These are phyloP conservation scores for Neophaeococcomyces aloes DNA, from an alignment of 2,329 filamentous ascomycete genomes.

Conservation along the genomic window DNA sequence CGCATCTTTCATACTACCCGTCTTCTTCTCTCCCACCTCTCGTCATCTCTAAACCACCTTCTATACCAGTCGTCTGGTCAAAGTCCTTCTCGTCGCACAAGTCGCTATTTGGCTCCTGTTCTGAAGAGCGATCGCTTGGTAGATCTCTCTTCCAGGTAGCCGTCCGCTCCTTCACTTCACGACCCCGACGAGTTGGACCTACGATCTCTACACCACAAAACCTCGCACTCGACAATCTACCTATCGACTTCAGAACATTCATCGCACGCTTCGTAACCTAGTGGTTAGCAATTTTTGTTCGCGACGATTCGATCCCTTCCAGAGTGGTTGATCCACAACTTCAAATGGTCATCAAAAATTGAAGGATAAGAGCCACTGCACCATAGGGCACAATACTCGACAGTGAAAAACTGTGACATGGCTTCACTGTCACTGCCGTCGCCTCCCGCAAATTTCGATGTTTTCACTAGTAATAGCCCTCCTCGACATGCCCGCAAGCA, in stretches of 20 bases:
- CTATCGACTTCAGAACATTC: no score
- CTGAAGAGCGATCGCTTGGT: conserved; percentile 13
- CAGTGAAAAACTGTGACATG: not conserved
- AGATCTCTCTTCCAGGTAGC: conserved; percentile 22
- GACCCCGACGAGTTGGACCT: conserved; percentile 11
- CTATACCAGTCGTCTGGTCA: not conserved
- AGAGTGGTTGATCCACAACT: no score
- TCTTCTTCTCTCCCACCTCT: not conserved
- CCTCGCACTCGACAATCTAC: not conserved
- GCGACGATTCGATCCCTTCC: no score
- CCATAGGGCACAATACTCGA: no score
- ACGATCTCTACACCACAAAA: not conserved
- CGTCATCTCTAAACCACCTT: not conserved
- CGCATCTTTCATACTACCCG: not conserved
- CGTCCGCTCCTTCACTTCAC: conserved; percentile 21
- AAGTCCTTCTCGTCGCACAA: not conserved
- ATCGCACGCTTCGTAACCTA: no score
- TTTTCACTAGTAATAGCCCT: not conserved
- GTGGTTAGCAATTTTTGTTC: no score
- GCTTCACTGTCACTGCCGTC: conserved; percentile 4
- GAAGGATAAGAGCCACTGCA: no score
- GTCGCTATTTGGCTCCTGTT: conserved; percentile 2
- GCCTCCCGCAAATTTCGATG: conserved; percentile 2
- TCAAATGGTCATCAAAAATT: no score
- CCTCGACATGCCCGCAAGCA: conserved; percentile 8